Evolutionary conservation across 352 stramenopile species (phyloP).

Genomic region (Sclerospora graminicola): DNA sequence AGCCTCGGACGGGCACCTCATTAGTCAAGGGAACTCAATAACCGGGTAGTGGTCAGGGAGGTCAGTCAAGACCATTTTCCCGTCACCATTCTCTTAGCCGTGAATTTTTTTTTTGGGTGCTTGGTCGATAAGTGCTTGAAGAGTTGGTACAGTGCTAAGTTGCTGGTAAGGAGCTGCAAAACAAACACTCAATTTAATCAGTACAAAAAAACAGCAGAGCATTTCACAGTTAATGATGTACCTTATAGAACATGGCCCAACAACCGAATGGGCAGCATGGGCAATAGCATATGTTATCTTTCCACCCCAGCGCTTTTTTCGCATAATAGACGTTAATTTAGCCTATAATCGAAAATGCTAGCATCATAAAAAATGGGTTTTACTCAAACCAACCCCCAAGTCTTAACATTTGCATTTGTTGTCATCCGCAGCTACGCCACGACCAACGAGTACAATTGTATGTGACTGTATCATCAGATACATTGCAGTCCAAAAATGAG

Average conservation of each 20-base stretch:
- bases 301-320: conserved; percentile 9
- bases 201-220: no score
- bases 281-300: conserved; percentile 57
- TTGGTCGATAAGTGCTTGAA: conserved; percentile 49
- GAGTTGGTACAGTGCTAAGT: conserved; percentile 31
- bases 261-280: conserved; percentile 69
- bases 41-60: conserved; percentile 77
- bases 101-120: conserved; percentile 43
- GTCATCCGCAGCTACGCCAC: conserved; percentile 60
- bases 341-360: conserved; percentile 21
- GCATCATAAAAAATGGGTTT: neutral
- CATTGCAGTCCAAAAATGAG: neutral
- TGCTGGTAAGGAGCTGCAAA: conserved; percentile 62
- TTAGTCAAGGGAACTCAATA: conserved; percentile 54
- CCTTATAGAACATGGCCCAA: conserved; percentile 78
- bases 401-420: conserved; percentile 71
- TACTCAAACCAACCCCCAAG: conserved; percentile 34
- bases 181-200: no score
- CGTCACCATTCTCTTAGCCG: conserved; percentile 41
- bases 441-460: conserved; percentile 68
- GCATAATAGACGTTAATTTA: conserved; percentile 44
- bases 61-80: conserved; percentile 50
- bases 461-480: conserved; percentile 28
- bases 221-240: conserved; percentile 5
- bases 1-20: no score